Base-by-base conservation (phyloP, 352 stramenopile species). In the Phytopythium vexans region DNA sequence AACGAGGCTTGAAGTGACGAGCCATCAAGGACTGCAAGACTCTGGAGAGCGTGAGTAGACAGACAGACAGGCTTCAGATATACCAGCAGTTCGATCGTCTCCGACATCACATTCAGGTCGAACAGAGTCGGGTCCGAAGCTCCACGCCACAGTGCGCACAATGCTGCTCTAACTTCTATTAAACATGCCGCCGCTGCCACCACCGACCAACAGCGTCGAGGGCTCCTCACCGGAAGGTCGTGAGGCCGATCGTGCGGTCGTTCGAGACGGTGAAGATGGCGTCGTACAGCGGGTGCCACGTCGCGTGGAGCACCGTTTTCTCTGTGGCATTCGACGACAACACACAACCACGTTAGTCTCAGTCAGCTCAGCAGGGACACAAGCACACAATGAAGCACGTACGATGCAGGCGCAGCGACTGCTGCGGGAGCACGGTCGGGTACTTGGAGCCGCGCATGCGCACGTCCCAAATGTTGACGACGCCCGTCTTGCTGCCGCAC, bases 191-290 rank as follows among this genome's bases (percentile, higher is more conserved):
- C 21, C 21, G 21, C 21, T 27, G 21, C 21, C 21, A 27, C 21
- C 21, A 27, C 21, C 21, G 21, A 27, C 21, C 21, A 33, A 9
- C 5, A 27, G 10, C 14, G n/a, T 39, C 10, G 21, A 21, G 11
- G 10, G 37, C 8, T 10, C 16, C n/a, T 58, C 70, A 89, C 42
- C 75, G 74, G 56, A 92, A 94, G 34, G 82, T 92, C 15, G 92
- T 55, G 45, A 93, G 50, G 3, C 85, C 85, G 21, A 95, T 67
- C 9, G 71, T 88, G 47, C 85, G 78, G 47, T 95, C 85, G 62
- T 88, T 72, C 4, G 85, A 95, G 62, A 95, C 77, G 8, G 70
- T 95, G 57, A 95, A 87, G 63, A 95, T 84, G 47, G 81, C 85
- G 55, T 95, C 82, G 68, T 95, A 83, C 7, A 68, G 74, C 33